Conservation (phyloP, 345 rosid genomes). For the Arabidopsis arenosa region DNA sequence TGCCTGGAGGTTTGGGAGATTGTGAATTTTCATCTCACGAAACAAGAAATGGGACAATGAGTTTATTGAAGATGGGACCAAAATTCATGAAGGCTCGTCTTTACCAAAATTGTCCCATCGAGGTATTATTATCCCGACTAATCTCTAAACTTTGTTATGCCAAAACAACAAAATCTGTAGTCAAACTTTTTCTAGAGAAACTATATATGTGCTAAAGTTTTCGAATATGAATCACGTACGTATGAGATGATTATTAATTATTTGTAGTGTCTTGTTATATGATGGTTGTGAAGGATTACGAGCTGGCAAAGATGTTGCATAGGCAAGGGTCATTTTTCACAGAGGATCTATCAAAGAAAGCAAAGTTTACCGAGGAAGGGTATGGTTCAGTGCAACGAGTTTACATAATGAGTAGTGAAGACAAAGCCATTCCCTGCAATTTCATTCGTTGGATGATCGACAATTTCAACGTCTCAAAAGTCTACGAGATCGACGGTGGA, state of each 20-base stretch:
- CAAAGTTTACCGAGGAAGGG: slow-evolving; percentile 33
- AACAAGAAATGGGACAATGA: slow-evolving; percentile 39
- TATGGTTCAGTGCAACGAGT: slow-evolving; percentile 48
- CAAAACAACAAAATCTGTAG: not conserved
- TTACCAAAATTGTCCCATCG: slow-evolving; percentile 38
- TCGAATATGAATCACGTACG: not conserved
- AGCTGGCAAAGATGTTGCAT: slow-evolving; percentile 42
- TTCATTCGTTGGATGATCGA: slow-evolving; percentile 48
- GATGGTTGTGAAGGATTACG: slow-evolving; percentile 38
- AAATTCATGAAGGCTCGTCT: slow-evolving; percentile 40
- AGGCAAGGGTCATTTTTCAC: slow-evolving; percentile 45
- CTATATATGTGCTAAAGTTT: not conserved
- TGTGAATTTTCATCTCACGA: slow-evolving; percentile 37
- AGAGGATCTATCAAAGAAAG: slow-evolving; percentile 40
- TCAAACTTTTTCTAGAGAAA: not conserved
- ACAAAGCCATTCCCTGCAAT: slow-evolving; percentile 44
- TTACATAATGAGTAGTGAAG: slow-evolving; percentile 43
- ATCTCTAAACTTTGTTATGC: not conserved
- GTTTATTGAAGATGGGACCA: slow-evolving; percentile 45
- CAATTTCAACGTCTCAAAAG: slow-evolving; percentile 45
- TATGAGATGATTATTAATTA: not conserved
- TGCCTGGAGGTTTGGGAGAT: slow-evolving; percentile 34
- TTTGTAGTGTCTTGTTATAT: not conserved
- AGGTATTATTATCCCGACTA: slow-evolving; percentile 27
- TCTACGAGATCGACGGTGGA: slow-evolving; percentile 42